Percentiles rank a stretch among this genome's conserved stretches.
Evolutionary conservation across 306 rosid species (phyloP).

Genomic region (Trifolium dubium): DNA sequence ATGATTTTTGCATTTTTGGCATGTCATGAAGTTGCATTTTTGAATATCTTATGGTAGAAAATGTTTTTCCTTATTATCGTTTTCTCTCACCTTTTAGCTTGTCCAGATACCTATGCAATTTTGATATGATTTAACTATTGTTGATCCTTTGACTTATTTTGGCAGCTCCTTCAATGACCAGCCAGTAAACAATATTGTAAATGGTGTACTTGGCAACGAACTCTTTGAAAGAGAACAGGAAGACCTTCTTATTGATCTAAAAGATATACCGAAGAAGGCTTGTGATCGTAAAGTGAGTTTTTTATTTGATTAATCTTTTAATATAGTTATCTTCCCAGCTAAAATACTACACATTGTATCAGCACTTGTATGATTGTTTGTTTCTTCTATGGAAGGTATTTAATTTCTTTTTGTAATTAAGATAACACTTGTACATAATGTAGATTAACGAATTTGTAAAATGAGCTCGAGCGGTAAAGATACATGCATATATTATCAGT

Average conservation of each 20-base stretch:
- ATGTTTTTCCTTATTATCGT: neutral
- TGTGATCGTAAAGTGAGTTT: slow-evolving; percentile 89
- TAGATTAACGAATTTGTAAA: slow-evolving; percentile 97
- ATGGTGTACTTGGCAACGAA: slow-evolving; percentile 80
- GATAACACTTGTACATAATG: neutral
- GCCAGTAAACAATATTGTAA: slow-evolving; percentile 54
- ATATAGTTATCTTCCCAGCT: neutral
- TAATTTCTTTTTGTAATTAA: neutral
- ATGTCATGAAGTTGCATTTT: no score
- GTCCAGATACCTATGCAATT: neutral
- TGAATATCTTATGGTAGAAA: no score
- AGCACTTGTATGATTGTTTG: neutral
- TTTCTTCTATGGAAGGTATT: neutral
- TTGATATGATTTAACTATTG: neutral
- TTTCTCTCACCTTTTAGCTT: slow-evolving; percentile 8
- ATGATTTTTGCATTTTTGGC: no score
- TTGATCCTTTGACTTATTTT: slow-evolving; percentile 1
- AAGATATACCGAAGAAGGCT: slow-evolving; percentile 92
- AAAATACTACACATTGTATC: neutral
- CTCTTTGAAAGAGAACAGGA: slow-evolving; percentile 93
- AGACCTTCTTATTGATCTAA: slow-evolving; percentile 85
- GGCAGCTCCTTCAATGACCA: slow-evolving; percentile 93
- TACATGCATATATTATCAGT: slow-evolving; percentile 90
- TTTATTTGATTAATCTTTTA: neutral
- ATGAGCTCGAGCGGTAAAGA: slow-evolving; percentile 87